Evolutionary conservation across 1,284 basidiomycete species (phyloP), one percentile per base, ranked within the genome.

Genomic region (Moniliophthora roreri): DNA sequence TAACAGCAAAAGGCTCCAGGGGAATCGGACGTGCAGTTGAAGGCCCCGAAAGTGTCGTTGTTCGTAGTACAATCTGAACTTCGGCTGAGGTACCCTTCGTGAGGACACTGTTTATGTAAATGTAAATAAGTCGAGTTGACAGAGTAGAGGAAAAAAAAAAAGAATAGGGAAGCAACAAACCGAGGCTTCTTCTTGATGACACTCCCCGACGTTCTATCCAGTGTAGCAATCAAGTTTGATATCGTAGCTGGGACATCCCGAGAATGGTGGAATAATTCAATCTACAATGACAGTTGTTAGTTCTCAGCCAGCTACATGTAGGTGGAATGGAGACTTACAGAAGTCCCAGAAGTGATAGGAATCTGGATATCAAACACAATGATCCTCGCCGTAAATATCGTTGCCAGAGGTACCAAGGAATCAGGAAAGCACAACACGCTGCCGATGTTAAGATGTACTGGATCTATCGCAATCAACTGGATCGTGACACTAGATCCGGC

Each of bases 221-320:
- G 71, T 0, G 85, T 87, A 0, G 87, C 78, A 15, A 93, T 69
- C 28, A 99, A 77, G 62, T 89, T 93, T 4, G 85, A 84, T 49
- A 98, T 81, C 4, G 87, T 91, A 0, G 93, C 95, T 4, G 96
- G 92, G 1, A 97, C 84, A 66, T 98, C 93, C 51, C 86, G 83
- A 1, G 93, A 95, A 68, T 99, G 95, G 67, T 98, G 93, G 75
- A 93, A 98, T 4, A 99, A 73, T 66, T 98, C 95, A 52, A 96
- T 78, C 91, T 93, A 59, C 13, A 51, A 47, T 42, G 20, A 54
- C 13, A 15, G 48, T 52, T 20, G 49, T 36, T 48, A 16, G 48
- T n/a, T 13, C 13, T n/a, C 28, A 32, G 44, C n/a, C 11, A 1
- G 21, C 24, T 28, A n/a, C 1, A 9, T 6, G 28, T n/a, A 28